These are phyloP conservation scores for Diaporthe helianthi DNA, from an alignment of 2,329 filamentous ascomycete genomes.

Conservation along the genomic window DNA sequence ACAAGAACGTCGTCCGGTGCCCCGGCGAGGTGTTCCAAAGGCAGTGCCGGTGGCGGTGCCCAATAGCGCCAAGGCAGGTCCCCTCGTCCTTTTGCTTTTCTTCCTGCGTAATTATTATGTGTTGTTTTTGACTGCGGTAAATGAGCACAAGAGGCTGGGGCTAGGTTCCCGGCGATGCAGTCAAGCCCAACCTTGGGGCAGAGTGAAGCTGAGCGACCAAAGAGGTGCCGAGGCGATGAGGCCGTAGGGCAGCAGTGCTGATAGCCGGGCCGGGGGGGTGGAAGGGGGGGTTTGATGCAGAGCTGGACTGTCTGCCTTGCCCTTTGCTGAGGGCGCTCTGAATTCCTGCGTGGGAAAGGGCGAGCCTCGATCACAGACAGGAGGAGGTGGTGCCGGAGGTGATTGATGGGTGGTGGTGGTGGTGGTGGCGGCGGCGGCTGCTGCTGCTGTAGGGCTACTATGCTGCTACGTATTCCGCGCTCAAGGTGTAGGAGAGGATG, in stretches of 20 bases:
- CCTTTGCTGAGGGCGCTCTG: background rate
- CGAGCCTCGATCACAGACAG: slow-evolving; percentile 29
- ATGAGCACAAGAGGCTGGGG: slow-evolving; percentile 43
- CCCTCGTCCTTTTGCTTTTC: background rate
- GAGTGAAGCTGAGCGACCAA: slow-evolving; percentile 35
- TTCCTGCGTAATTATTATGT: background rate
- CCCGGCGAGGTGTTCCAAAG: slow-evolving; percentile 32
- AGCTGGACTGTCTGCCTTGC: slow-evolving; percentile 23
- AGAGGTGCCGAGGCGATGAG: slow-evolving; percentile 31
- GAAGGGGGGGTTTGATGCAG: no score
- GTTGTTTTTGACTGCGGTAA: slow-evolving; percentile 17
- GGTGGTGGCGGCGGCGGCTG: slow-evolving; percentile 48
- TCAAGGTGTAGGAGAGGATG: slow-evolving; percentile 55
- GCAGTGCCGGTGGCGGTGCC: slow-evolving; percentile 35
- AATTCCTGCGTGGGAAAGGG: slow-evolving; percentile 35
- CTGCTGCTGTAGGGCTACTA: slow-evolving; percentile 49
- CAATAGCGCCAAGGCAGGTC: slow-evolving; percentile 36
- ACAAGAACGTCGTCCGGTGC: slow-evolving; percentile 34
- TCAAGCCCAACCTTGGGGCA: slow-evolving; percentile 60
- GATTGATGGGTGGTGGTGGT: slow-evolving; percentile 34
- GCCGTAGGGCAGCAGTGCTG: slow-evolving; percentile 44
- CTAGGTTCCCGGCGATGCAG: slow-evolving; percentile 54
- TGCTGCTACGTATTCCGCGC: slow-evolving; percentile 54
- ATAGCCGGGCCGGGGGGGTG: slow-evolving; percentile 23
- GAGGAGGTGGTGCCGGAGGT: slow-evolving; percentile 44